Base-by-base conservation (phyloP, 352 stramenopile species). In the Globisporangium solare region DNA sequence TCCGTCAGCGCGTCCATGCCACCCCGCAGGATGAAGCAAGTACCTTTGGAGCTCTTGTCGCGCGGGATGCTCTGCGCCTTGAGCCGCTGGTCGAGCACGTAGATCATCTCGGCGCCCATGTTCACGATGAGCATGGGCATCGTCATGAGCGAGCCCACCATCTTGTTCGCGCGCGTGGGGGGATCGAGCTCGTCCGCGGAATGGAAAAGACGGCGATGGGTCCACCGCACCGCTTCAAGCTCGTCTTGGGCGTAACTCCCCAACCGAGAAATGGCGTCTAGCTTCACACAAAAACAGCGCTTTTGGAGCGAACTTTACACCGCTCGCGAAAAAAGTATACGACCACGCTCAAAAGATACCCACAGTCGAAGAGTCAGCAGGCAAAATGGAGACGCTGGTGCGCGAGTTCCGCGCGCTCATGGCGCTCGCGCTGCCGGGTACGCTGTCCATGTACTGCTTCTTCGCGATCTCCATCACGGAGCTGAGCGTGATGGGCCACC, bases 61-160 rank as follows among this genome's bases (percentile, higher is more conserved):
- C 80, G 71, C 51, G 81, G 76, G 46, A 97, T 95, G 63, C 76
- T 93, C 59, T 98, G 92, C 22, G 92, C 92, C 58, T 92, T 86
- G 24, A 98, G 81, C 13, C 92, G 85, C 76, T 97, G 89, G 54
- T 96, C 78, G 58, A 98, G 70, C 49, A 98, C 89, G 76, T 97
- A 97, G 45, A 97, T 80, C 92, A 98, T 98, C 64, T 97, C 92
- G 48, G 86, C 84, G 35, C 90, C 92, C 89, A 98, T 97, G 66
- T 98, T 98, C 51, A 97, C 79, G 47, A 98, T 78, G 45, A 98
- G 59, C 76, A 97, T 88, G 39, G 89, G 92, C 88, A 97, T 97
- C 45, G 83, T 86, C 67, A 95, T 83, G 51, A 92, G 63, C 51
- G 77, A 71, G 47, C 80, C 80, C 46, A 67, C 68, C 75, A 88